Evolutionary conservation across 257 asterid species (phyloP).

Genomic region (Echites panduratus): DNA sequence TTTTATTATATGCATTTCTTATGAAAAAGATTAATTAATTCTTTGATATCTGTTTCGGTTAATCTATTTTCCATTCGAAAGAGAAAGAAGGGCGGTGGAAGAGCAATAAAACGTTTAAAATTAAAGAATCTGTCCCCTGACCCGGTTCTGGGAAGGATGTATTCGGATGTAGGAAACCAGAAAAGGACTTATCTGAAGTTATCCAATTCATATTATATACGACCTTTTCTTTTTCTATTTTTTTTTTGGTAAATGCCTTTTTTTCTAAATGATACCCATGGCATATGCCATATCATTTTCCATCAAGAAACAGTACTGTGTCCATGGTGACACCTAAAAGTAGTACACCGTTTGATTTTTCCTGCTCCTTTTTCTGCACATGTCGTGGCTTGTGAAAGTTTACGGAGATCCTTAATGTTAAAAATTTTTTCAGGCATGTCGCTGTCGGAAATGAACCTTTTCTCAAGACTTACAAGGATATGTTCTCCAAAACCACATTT

Average conservation of each 20-base stretch:
- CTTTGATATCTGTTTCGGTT: not conserved
- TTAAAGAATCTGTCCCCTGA: not conserved
- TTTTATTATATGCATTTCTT: no score
- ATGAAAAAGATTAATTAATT: not conserved
- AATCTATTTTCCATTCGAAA: not conserved
- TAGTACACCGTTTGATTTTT: not conserved
- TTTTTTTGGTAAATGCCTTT: no score
- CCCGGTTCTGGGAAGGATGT: not conserved
- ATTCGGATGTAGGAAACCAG: not conserved
- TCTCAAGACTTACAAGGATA: slow-evolving; percentile 31
- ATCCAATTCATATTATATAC: not conserved
- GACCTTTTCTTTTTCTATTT: no score
- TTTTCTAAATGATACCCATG: not conserved
- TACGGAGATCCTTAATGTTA: not conserved
- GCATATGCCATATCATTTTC: slow-evolving; percentile 4
- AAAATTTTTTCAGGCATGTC: slow-evolving; percentile 38
- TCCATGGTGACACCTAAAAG: not conserved
- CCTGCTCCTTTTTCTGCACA: not conserved
- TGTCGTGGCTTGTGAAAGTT: not conserved
- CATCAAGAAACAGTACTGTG: not conserved
- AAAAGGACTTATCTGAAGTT: not conserved
- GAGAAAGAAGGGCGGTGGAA: not conserved
- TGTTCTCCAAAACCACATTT: slow-evolving; percentile 23
- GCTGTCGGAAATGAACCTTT: slow-evolving; percentile 45
- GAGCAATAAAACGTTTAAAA: not conserved